Evolutionary conservation across 352 stramenopile genomes (phyloP), one percentile per base, ranked within the genome.

Genomic region (Ophiocytium majus): DNA sequence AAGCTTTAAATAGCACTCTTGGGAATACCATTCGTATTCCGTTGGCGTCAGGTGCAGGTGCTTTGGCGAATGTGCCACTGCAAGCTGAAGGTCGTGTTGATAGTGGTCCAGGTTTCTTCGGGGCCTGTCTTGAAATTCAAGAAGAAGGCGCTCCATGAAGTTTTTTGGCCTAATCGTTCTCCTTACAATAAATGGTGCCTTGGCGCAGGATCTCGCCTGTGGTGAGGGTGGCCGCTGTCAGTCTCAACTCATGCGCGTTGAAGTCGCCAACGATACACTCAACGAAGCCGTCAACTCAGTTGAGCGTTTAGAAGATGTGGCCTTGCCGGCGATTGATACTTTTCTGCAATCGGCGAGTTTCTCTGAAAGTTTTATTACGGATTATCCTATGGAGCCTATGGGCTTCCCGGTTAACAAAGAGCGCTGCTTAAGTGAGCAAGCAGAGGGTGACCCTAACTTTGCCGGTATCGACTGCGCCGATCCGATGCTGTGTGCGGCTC

Each of bases 331-430:
- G 23, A 23, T 71, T 23, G 19, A 71, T 23, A 71, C 57, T 71
- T 71, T 71, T 28, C 57, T 71, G 23, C 19, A 23, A 23, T 71
- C 57, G 28, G 57, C 23, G 23, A 71, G 19, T 28, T 71, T 71
- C 28, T 28, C 19, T 23, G 57, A 71, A 71, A 71, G 57, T 71
- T 71, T 71, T 71, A 23, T 71, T 23, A 71, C 19, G 28, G 57
- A 71, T 28, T 71, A 71, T 71, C 57, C 57, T 23, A 23, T 71
- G 19, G 57, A 71, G 57, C 57, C 57, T 23, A 23, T 71, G 28
- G 57, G 57, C 57, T 71, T 71, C 28, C 57, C 57, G 57, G 23
- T 71, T 71, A 71, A 71, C 28, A 71, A 71, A 71, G 28, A 71
- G 28, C 57, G 57, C 57, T n/a, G n/a, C n/a, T n/a, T n/a, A n/a